These are phyloP conservation scores for Mycena galericulata DNA, from an alignment of 768 basidiomycete species.

Conservation along the genomic window DNA sequence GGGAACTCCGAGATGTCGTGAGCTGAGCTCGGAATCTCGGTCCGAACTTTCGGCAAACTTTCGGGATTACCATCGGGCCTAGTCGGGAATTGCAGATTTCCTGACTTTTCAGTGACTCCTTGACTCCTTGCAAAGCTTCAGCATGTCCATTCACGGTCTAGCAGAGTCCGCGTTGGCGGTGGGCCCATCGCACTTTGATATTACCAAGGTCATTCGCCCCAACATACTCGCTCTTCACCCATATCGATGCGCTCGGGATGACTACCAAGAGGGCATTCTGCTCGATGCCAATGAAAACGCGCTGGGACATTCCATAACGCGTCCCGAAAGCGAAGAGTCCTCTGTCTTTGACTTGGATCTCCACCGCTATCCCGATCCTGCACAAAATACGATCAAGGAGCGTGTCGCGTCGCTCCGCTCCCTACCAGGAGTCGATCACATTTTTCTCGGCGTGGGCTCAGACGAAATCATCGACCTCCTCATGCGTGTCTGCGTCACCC, in stretches of 20 bases:
- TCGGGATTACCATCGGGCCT: not conserved
- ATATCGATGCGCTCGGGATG: slow-evolving; percentile 96
- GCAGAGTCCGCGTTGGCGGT: slow-evolving; percentile 53
- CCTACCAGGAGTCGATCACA: slow-evolving; percentile 70
- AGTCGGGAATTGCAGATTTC: slow-evolving; percentile 8
- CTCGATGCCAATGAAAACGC: slow-evolving; percentile 99
- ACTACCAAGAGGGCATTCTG: slow-evolving; percentile 91
- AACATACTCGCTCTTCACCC: slow-evolving; percentile 94
- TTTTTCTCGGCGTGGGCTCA: slow-evolving; percentile 96
- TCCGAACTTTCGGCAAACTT: not conserved
- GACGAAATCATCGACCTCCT: slow-evolving; percentile 97
- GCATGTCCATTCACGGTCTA: slow-evolving; percentile 77
- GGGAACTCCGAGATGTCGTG: not conserved
- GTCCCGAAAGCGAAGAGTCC: slow-evolving; percentile 38
- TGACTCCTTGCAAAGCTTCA: not conserved
- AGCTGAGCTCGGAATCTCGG: not conserved
- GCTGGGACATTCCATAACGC: slow-evolving; percentile 83
- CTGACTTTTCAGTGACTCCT: not conserved
- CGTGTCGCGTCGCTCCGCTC: slow-evolving; percentile 80
- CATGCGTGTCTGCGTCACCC: slow-evolving; percentile 89
- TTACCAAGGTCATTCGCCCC: slow-evolving; percentile 88
- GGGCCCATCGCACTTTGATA: slow-evolving; percentile 84
- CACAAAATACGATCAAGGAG: slow-evolving; percentile 81
- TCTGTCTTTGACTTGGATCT: slow-evolving; percentile 64
- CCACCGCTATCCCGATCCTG: slow-evolving; percentile 95